Conservation (phyloP, 495 filamentous ascomycete genomes). For the Hypoxylon trugodes region DNA sequence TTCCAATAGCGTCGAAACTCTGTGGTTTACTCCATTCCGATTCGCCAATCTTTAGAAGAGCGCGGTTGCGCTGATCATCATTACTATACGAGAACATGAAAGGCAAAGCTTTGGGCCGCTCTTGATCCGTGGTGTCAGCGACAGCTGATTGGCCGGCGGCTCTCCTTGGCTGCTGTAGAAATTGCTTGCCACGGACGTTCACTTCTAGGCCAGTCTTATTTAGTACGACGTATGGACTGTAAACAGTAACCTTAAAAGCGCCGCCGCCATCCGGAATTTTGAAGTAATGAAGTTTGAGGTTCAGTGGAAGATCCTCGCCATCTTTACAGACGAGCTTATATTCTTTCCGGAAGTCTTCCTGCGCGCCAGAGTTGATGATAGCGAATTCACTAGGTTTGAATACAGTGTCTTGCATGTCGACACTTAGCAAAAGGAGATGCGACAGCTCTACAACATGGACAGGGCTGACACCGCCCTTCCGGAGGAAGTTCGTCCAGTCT, state of each 20-base stretch:
- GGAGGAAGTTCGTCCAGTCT: slow-evolving; percentile 97
- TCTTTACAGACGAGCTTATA: slow-evolving; percentile 82
- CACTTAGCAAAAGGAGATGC: slow-evolving; percentile 87
- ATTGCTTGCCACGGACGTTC: slow-evolving; percentile 86
- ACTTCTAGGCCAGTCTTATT: slow-evolving; percentile 94
- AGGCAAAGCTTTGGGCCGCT: slow-evolving; percentile 74
- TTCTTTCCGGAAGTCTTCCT: slow-evolving; percentile 90
- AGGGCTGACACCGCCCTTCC: slow-evolving; percentile 94
- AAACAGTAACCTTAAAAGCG: slow-evolving; percentile 93
- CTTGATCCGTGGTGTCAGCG: slow-evolving; percentile 46
- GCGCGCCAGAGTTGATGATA: slow-evolving; percentile 88
- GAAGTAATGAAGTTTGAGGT: slow-evolving; percentile 90
- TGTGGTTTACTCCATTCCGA: slow-evolving; percentile 96
- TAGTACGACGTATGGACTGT: slow-evolving; percentile 90
- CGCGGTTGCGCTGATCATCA: slow-evolving; percentile 89
- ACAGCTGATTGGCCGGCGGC: slow-evolving; percentile 77
- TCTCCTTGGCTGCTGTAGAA: slow-evolving; percentile 80
- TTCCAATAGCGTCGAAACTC: slow-evolving; percentile 98
- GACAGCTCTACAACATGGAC: slow-evolving; percentile 97
- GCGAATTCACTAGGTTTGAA: slow-evolving; percentile 96
- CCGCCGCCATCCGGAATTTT: slow-evolving; percentile 92
- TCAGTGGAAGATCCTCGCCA: slow-evolving; percentile 76
- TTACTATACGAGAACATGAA: slow-evolving; percentile 94
- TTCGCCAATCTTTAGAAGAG: slow-evolving; percentile 83
- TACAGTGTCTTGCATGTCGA: slow-evolving; percentile 94